Percentiles rank a stretch among this genome's conserved stretches.
These are phyloP conservation scores for Botryotinia globosa DNA, from an alignment of 2,329 filamentous ascomycete genomes.

Conservation along the genomic window DNA sequence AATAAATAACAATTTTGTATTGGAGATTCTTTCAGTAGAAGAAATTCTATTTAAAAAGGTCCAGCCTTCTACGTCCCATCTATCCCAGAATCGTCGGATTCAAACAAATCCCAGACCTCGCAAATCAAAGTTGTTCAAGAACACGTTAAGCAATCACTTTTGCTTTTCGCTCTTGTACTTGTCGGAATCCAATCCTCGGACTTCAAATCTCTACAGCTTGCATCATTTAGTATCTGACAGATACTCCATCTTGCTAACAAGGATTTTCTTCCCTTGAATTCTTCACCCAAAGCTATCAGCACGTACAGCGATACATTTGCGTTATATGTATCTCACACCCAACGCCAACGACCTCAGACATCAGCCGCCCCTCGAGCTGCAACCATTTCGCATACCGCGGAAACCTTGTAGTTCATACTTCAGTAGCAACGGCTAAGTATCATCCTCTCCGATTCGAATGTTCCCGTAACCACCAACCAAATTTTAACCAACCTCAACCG, in stretches of 20 bases:
- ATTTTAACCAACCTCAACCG: constrained; percentile 47
- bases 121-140: background rate
- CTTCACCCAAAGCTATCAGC: constrained; percentile 36
- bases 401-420: constrained; percentile 89
- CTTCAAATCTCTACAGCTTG: background rate
- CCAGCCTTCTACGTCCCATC: background rate
- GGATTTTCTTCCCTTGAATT: constrained; percentile 25
- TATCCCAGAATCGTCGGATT: background rate
- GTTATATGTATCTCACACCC: constrained; percentile 46
- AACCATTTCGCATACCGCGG: constrained; percentile 93
- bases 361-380: constrained; percentile 91
- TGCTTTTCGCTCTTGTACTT: constrained; percentile 7
- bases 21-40: background rate
- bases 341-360: constrained; percentile 86
- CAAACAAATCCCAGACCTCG: too few species aligned
- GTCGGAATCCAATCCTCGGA: background rate
- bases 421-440: constrained; percentile 85
- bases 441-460: constrained; percentile 33
- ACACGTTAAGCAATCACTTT: background rate
- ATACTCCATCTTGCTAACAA: background rate
- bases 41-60: background rate
- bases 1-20: background rate
- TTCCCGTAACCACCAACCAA: constrained; percentile 46
- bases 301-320: constrained; percentile 33
- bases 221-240: background rate